Evolutionary conservation across 2,329 filamentous ascomycete species (phyloP).

Genomic region (Pyrenophora graminea): DNA sequence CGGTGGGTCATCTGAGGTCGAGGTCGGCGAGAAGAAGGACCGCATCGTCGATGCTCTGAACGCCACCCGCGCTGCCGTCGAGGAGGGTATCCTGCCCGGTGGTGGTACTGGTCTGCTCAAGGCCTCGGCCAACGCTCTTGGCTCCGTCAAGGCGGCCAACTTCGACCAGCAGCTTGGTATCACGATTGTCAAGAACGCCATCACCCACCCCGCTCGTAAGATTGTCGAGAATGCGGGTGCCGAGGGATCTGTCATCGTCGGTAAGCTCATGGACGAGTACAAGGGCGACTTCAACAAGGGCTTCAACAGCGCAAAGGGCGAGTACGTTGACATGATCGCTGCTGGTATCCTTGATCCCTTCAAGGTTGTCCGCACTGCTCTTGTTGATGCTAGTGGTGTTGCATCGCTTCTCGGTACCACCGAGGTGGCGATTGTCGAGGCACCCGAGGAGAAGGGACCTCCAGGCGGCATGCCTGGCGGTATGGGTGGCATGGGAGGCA

Average conservation of each 20-base stretch:
- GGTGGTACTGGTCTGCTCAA: conserved; percentile 98
- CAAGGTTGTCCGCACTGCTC: conserved; percentile 97
- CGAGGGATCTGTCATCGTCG: conserved; percentile 94
- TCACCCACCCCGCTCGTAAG: conserved; percentile 89
- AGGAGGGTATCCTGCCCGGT: conserved; percentile 98
- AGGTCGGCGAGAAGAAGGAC: conserved; percentile 99
- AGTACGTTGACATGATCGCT: conserved; percentile 98
- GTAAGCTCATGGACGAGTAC: conserved; percentile 96
- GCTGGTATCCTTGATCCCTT: conserved; percentile 97
- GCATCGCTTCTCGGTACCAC: conserved; percentile 96
- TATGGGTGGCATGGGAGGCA: conserved; percentile 53
- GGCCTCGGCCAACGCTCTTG: conserved; percentile 87
- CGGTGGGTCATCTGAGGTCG: conserved; percentile 94
- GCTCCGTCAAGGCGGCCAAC: conserved; percentile 83
- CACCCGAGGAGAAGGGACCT: conserved; percentile 80
- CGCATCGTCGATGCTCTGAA: conserved; percentile 98
- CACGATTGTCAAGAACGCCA: conserved; percentile 96
- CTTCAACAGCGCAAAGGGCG: conserved; percentile 93
- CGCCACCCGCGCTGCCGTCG: conserved; percentile 95
- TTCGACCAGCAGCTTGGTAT: conserved; percentile 99
- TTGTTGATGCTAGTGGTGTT: conserved; percentile 93
- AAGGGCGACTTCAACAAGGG: conserved; percentile 95
- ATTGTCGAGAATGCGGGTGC: conserved; percentile 98
- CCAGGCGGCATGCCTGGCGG: conserved; percentile 63
- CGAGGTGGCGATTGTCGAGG: conserved; percentile 96